Percentiles rank a stretch among this genome's conserved stretches.
These are phyloP conservation scores for Scalesia atractyloides DNA, from an alignment of 129 eudicot species.

Conservation along the genomic window DNA sequence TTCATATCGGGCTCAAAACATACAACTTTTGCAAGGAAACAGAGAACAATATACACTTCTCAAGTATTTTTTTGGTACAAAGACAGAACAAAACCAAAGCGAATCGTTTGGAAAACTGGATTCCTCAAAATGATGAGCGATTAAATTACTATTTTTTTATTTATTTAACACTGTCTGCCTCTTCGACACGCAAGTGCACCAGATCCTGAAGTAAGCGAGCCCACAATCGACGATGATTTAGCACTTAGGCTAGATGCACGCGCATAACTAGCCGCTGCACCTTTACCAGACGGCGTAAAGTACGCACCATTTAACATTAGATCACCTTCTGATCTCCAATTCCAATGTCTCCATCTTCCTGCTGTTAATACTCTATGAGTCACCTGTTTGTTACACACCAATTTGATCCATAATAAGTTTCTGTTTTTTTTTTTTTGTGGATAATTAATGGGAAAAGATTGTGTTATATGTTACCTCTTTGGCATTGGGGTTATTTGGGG, in stretches of 20 bases:
- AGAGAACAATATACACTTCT: slow-evolving; percentile 46
- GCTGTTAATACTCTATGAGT: slow-evolving; percentile 65
- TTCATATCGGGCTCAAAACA: slow-evolving; percentile 18
- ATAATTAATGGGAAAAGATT: neutral
- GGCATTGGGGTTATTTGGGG: slow-evolving; percentile 68
- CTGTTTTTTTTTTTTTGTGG: neutral
- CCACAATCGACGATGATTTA: slow-evolving; percentile 77
- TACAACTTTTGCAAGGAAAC: slow-evolving; percentile 30
- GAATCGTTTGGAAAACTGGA: slow-evolving; percentile 26
- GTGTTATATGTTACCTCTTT: slow-evolving; percentile 57
- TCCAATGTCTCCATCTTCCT: slow-evolving; percentile 76
- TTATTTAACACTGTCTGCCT: slow-evolving; percentile 54
- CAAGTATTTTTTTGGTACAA: slow-evolving; percentile 31
- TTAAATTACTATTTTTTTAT: slow-evolving; percentile 13
- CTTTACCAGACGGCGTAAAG: slow-evolving; percentile 78
- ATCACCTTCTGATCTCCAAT: slow-evolving; percentile 93
- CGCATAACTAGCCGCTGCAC: slow-evolving; percentile 83
- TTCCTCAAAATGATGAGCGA: slow-evolving; percentile 37
- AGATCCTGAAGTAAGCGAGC: slow-evolving; percentile 73
- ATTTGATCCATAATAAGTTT: neutral
- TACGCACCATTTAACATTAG: slow-evolving; percentile 83
- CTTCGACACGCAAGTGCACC: slow-evolving; percentile 81
- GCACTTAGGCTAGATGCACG: slow-evolving; percentile 91
- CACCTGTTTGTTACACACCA: slow-evolving; percentile 46
- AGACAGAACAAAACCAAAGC: slow-evolving; percentile 21